These are phyloP conservation scores for Rutstroemia sp. DNA, from an alignment of 2,329 filamentous ascomycete species.

Conservation along the genomic window DNA sequence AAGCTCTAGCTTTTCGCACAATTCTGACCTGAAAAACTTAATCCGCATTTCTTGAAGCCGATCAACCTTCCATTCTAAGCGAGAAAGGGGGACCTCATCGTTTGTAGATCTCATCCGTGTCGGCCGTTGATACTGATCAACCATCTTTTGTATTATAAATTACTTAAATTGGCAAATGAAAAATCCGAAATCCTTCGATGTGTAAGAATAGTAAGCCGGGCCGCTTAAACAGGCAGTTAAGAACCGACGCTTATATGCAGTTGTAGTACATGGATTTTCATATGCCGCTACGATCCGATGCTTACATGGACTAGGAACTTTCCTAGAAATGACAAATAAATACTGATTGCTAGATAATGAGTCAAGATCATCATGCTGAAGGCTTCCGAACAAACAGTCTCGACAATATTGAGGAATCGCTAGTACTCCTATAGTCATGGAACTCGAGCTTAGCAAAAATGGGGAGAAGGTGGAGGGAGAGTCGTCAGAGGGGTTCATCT, in stretches of 20 bases:
- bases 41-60: not conserved
- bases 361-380: not conserved
- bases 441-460: not conserved
- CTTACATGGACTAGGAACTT: not conserved
- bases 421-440: not conserved
- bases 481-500: not conserved
- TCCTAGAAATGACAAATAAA: not conserved
- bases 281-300: not conserved
- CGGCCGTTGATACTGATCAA: not conserved
- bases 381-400: not conserved
- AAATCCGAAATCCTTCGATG: not conserved
- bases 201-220: not conserved
- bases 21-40: no score
- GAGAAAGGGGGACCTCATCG: not conserved
- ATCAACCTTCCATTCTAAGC: not conserved
- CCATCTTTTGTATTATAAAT: not conserved
- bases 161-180: not conserved
- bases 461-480: not conserved
- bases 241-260: not conserved
- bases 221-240: not conserved
- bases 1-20: no score
- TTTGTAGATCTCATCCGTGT: not conserved
- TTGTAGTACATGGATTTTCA: not conserved
- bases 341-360: not conserved
- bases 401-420: not conserved